A percentile compares a stretch with the other conserved stretches of the same genome.
Conservation (phyloP, 208 protist species). For the Strigomonas galati region DNA sequence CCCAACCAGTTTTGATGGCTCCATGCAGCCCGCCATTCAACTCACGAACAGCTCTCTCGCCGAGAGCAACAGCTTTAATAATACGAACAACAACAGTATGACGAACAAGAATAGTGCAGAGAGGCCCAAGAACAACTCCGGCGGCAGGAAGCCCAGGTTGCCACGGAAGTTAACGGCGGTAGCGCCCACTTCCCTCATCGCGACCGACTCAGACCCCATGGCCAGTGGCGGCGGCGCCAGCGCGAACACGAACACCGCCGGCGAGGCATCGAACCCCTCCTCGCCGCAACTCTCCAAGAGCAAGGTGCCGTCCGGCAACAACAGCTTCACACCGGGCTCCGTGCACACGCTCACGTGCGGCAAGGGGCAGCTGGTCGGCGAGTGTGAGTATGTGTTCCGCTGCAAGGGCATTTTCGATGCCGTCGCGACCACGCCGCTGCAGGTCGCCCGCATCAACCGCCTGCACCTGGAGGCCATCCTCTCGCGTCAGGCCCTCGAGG, state of each 20-base stretch:
- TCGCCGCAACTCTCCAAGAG: neutral
- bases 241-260: neutral
- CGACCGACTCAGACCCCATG: neutral
- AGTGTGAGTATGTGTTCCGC: slow-evolving; percentile 59
- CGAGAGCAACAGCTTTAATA: too few relatives aligned
- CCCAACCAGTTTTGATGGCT: neutral
- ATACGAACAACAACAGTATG: too few relatives aligned
- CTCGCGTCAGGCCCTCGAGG: slow-evolving; percentile 28
- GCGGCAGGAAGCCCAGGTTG: too few relatives aligned
- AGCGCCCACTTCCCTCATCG: too few relatives aligned
- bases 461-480: slow-evolving; percentile 69
- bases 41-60: neutral
- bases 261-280: neutral
- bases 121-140: too few relatives aligned
- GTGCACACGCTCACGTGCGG: neutral
- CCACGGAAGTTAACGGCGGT: too few relatives aligned
- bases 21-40: too few relatives aligned
- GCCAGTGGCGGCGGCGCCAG: neutral
- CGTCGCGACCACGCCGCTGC: slow-evolving; percentile 34
- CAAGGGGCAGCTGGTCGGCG: slow-evolving; percentile 35
- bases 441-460: slow-evolving; percentile 55
- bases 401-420: slow-evolving; percentile 47
- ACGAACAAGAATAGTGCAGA: too few relatives aligned
- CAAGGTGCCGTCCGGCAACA: neutral
- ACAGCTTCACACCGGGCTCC: neutral